Evolutionary conservation across 352 stramenopile genomes (phyloP).

Genomic region (Salisapilia sapeloensis): DNA sequence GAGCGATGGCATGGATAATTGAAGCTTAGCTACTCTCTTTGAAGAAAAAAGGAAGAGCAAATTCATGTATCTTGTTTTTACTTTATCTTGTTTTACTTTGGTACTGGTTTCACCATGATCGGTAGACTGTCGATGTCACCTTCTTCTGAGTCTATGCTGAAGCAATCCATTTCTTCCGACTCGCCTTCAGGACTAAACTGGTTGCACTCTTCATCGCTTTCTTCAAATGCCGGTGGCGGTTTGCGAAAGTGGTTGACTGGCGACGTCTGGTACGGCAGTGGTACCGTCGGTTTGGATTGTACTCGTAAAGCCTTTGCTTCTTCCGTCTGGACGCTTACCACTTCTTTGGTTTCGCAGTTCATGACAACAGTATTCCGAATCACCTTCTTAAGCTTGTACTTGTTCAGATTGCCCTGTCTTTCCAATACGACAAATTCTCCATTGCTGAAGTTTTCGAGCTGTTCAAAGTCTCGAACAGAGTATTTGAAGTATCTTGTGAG

Average conservation of each 20-base stretch:
- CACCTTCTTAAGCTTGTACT: constrained; percentile 47
- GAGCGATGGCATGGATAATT: no score
- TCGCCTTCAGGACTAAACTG: no score
- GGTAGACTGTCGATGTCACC: no score
- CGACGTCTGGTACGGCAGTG: constrained; percentile 36
- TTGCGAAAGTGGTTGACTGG: constrained; percentile 50
- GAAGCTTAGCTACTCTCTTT: no score
- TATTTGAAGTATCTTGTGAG: constrained; percentile 83
- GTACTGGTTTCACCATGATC: no score
- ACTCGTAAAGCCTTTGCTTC: constrained; percentile 32
- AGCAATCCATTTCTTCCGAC: no score
- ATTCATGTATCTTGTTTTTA: no score
- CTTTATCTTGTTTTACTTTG: no score
- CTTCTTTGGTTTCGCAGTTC: constrained; percentile 12
- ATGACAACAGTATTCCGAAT: constrained; percentile 41
- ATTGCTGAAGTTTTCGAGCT: constrained; percentile 75
- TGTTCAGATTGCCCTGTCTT: constrained; percentile 32
- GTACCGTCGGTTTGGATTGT: constrained; percentile 17
- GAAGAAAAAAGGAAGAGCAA: no score
- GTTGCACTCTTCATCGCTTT: no score
- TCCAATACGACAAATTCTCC: constrained; percentile 72
- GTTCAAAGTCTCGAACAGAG: constrained; percentile 70
- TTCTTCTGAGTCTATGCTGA: no score
- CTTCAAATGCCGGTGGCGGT: no score
- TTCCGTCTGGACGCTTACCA: constrained; percentile 19